Conservation (phyloP, 768 basidiomycete species). For the Sporobolomyces phaffii region DNA sequence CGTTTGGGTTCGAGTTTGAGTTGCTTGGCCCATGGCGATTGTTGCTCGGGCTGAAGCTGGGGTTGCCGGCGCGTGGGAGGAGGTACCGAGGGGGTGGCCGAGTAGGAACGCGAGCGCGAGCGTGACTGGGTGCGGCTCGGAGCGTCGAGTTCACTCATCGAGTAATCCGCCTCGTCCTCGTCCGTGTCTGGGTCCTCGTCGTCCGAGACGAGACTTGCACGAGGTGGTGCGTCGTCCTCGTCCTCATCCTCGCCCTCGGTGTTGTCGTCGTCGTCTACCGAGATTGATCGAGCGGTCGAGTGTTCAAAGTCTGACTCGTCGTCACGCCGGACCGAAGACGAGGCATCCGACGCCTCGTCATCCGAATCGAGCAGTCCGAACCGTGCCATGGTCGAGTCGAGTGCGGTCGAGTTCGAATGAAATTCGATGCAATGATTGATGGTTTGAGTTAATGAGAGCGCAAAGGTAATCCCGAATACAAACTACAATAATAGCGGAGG, state of each 20-base stretch:
- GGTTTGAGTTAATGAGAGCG: no score
- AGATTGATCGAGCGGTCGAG: background rate
- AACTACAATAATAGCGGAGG: no score
- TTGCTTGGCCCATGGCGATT: slow-evolving; percentile 59
- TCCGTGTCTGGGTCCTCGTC: no score
- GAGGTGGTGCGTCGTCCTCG: slow-evolving; percentile 8
- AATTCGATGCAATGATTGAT: no score
- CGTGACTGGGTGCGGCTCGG: background rate
- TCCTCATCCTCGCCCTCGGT: background rate
- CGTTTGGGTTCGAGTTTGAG: slow-evolving; percentile 75
- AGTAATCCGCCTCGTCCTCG: background rate
- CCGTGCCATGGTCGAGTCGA: background rate
- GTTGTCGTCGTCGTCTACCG: background rate
- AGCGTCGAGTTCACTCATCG: background rate
- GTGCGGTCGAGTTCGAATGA: background rate
- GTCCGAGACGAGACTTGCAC: background rate
- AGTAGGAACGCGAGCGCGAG: background rate
- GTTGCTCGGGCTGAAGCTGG: background rate
- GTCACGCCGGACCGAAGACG: no score
- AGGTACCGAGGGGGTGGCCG: background rate
- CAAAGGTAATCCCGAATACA: no score
- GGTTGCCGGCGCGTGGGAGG: background rate
- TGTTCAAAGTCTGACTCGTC: background rate
- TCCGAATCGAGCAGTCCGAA: slow-evolving; percentile 14
- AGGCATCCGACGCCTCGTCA: background rate